Conservation (phyloP, 495 filamentous ascomycete genomes). For the Penicillium argentinense region DNA sequence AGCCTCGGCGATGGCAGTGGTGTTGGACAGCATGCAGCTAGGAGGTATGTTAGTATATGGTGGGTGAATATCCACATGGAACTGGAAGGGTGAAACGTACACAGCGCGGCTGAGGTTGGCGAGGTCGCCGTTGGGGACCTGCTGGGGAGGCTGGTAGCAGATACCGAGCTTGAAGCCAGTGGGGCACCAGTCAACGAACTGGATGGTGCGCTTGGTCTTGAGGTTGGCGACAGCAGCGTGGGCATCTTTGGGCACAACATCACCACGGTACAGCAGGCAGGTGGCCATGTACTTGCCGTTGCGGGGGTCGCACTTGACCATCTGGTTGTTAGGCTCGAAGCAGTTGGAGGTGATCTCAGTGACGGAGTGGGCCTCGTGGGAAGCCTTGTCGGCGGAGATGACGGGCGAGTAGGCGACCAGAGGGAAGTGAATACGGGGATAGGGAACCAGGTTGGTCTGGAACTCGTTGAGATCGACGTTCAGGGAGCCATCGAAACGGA, state of each 20-base stretch:
- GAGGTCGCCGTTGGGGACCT: slow-evolving; percentile 93
- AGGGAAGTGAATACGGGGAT: slow-evolving; percentile 99
- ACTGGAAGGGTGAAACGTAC: slow-evolving; percentile 53
- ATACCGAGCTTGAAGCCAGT: slow-evolving; percentile 99
- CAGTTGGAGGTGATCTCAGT: slow-evolving; percentile 65
- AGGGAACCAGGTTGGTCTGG: slow-evolving; percentile 99
- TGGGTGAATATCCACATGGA: too few species aligned
- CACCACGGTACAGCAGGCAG: slow-evolving; percentile 95
- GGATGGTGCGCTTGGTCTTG: slow-evolving; percentile 98
- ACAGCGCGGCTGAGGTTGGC: slow-evolving; percentile 97
- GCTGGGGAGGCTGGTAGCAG: slow-evolving; percentile 96
- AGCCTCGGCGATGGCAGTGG: slow-evolving; percentile 96
- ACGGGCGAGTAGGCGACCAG: slow-evolving; percentile 95
- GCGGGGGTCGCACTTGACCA: slow-evolving; percentile 99
- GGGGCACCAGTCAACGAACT: slow-evolving; percentile 99
- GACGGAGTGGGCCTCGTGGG: slow-evolving; percentile 82
- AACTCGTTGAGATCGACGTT: slow-evolving; percentile 99
- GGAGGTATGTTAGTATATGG: slow-evolving; percentile 20
- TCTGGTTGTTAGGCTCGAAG: slow-evolving; percentile 87
- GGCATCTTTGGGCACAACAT: slow-evolving; percentile 95
- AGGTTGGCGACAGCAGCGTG: slow-evolving; percentile 87
- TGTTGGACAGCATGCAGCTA: slow-evolving; percentile 99
- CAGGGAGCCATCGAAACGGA: slow-evolving; percentile 97
- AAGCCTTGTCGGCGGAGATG: slow-evolving; percentile 87
- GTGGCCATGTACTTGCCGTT: slow-evolving; percentile 99